These are phyloP conservation scores for Pleurotus tuber-regium DNA, from an alignment of 768 basidiomycete genomes.

Conservation along the genomic window DNA sequence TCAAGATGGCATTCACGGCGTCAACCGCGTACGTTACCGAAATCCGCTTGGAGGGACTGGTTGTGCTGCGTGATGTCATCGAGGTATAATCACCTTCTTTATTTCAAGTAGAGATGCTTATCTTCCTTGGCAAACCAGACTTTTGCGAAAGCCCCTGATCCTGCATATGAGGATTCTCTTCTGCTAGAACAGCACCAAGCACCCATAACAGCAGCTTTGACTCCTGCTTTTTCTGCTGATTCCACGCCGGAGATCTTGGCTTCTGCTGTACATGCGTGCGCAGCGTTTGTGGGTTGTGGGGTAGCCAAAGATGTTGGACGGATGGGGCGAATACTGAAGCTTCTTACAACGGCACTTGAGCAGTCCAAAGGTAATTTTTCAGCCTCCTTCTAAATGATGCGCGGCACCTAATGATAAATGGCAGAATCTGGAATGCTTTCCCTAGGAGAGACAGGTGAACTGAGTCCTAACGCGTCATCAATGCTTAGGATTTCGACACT, in stretches of 20 bases:
- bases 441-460: conserved; percentile 80
- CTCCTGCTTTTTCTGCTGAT: conserved; percentile 93
- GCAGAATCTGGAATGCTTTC: conserved; percentile 81
- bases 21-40: conserved; percentile 96
- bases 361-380: conserved; percentile 76
- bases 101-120: neutral
- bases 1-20: conserved; percentile 97
- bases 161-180: conserved; percentile 86
- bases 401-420: conserved; percentile 4
- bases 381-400: conserved; percentile 1
- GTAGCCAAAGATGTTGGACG: conserved; percentile 85
- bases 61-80: conserved; percentile 90
- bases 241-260: conserved; percentile 95
- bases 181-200: conserved; percentile 97
- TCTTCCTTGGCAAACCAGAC: conserved; percentile 49
- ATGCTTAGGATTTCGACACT: conserved; percentile 92
- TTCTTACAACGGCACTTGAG: conserved; percentile 83
- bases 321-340: conserved; percentile 93
- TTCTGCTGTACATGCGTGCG: conserved; percentile 89
- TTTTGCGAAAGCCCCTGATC: conserved; percentile 85
- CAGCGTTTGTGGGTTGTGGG: conserved; percentile 92
- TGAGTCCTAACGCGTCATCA: conserved; percentile 92
- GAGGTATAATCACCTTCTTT: conserved; percentile 48
- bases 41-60: conserved; percentile 86
- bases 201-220: conserved; percentile 95